A percentile compares a stretch with the other conserved stretches of the same genome.
phyloP scores from a whole-genome alignment of 129 eudicot species.

The Mikania micrantha region DNA sequence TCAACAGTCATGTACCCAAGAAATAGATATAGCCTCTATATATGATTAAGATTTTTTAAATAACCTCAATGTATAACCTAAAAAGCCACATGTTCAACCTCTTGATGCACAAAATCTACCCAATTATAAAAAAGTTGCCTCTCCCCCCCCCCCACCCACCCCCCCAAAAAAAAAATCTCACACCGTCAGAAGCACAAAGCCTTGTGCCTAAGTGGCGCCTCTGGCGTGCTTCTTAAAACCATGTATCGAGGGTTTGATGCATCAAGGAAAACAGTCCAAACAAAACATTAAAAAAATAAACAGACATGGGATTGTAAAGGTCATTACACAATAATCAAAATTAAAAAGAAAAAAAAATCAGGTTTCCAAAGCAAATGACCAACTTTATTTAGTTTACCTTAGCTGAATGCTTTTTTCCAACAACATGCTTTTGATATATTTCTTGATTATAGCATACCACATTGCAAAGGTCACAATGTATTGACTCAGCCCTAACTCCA shows the following conservation, averaged over 20 bases:
- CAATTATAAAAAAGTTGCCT: no score
- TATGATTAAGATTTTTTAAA: no score
- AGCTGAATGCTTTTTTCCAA: conserved; percentile 41
- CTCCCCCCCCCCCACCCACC: no score
- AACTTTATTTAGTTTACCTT: conserved; percentile 18
- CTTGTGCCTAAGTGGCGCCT: no score
- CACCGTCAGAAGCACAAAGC: no score
- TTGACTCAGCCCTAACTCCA: conserved; percentile 18
- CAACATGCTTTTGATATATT: conserved; percentile 24
- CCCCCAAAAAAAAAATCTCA: no score
- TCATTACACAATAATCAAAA: neutral
- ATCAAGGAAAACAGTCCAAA: neutral
- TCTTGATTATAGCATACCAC: conserved; percentile 37
- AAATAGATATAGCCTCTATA: no score
- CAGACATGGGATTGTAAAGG: neutral
- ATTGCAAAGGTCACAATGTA: conserved; percentile 32
- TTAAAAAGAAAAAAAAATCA: neutral
- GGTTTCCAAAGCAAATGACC: neutral
- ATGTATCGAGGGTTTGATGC: no score
- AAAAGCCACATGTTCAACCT: neutral
- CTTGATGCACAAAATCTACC: no score
- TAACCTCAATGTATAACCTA: no score
- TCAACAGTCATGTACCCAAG: no score
- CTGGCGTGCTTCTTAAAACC: no score
- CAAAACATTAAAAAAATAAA: neutral